phyloP scores from a whole-genome alignment of 2,329 filamentous ascomycete genomes.

The Didymella exigua region DNA sequence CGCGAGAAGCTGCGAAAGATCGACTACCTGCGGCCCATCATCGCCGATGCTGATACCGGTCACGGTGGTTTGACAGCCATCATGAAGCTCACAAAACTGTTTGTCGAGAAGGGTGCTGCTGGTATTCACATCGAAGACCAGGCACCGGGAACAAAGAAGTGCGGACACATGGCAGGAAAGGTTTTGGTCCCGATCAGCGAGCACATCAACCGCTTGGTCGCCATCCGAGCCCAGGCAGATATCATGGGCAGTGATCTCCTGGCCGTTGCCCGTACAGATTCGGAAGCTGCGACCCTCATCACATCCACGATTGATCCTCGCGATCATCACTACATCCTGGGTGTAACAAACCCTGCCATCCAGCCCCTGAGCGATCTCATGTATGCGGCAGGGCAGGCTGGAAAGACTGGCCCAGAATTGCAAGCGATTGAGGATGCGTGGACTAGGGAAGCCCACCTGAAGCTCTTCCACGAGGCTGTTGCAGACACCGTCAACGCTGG shows the following conservation, averaged over 20 bases:
- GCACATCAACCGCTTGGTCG: constrained; percentile 96
- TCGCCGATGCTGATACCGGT: constrained; percentile 96
- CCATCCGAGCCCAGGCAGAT: constrained; percentile 95
- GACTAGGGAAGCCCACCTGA: constrained; percentile 77
- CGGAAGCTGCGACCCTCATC: constrained; percentile 96
- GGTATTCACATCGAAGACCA: constrained; percentile 99
- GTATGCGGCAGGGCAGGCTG: constrained; percentile 79
- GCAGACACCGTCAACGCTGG: constrained; percentile 77
- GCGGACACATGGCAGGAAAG: constrained; percentile 98
- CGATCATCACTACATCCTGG: constrained; percentile 92
- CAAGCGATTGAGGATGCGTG: constrained; percentile 93
- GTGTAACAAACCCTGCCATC: constrained; percentile 82
- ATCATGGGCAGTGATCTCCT: constrained; percentile 97
- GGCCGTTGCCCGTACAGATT: constrained; percentile 92
- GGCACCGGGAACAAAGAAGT: constrained; percentile 98
- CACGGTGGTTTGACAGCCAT: constrained; percentile 97
- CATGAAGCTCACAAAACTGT: constrained; percentile 99
- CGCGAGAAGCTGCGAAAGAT: constrained; percentile 77
- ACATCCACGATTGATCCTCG: constrained; percentile 94
- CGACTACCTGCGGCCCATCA: constrained; percentile 93
- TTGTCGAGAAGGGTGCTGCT: constrained; percentile 93
- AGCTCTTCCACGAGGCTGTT: constrained; percentile 90
- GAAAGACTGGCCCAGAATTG: constrained; percentile 79
- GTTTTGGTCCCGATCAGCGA: constrained; percentile 95
- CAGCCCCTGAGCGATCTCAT: constrained; percentile 90